Evolutionary conservation across 164 flowering plant genomes (phyloP).

Genomic region (Umbilicus rupestris): DNA sequence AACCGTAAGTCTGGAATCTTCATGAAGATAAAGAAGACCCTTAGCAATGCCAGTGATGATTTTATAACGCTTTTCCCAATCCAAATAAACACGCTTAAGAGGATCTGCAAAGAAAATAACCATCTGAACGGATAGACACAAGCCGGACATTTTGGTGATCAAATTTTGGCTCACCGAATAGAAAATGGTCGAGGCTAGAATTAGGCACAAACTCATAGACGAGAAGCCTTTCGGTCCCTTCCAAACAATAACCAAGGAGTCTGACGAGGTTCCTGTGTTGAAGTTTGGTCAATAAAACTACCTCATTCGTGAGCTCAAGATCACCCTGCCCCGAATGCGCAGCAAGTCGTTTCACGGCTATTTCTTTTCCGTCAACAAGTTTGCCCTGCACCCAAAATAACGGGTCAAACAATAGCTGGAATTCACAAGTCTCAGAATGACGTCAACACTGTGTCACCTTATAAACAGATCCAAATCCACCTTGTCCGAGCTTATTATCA

Average conservation of each 20-base stretch:
- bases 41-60: conserved; percentile 10
- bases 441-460: conserved; percentile 12
- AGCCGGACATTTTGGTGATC: background rate
- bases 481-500: conserved; percentile 22
- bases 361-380: conserved; percentile 16
- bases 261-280: conserved; percentile 29
- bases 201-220: conserved; percentile 32
- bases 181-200: conserved; percentile 27
- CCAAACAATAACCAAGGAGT: conserved; percentile 27
- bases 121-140: background rate
- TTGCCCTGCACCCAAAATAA: conserved; percentile 16
- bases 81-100: background rate
- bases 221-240: conserved; percentile 23
- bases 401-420: too few relatives aligned
- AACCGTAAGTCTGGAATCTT: conserved; percentile 7
- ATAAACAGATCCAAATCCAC: conserved; percentile 26
- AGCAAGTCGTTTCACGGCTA: conserved; percentile 24
- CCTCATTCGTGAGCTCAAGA: conserved; percentile 18
- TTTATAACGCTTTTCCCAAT: conserved; percentile 6
- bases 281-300: conserved; percentile 21
- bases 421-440: too few relatives aligned
- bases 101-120: too few relatives aligned
- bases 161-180: conserved; percentile 20
- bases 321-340: conserved; percentile 16
- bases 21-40: conserved; percentile 9